Evolutionary conservation across 176 grass and related monocot species (phyloP).

Genomic region (sorghum (Sorghum bicolor)): DNA sequence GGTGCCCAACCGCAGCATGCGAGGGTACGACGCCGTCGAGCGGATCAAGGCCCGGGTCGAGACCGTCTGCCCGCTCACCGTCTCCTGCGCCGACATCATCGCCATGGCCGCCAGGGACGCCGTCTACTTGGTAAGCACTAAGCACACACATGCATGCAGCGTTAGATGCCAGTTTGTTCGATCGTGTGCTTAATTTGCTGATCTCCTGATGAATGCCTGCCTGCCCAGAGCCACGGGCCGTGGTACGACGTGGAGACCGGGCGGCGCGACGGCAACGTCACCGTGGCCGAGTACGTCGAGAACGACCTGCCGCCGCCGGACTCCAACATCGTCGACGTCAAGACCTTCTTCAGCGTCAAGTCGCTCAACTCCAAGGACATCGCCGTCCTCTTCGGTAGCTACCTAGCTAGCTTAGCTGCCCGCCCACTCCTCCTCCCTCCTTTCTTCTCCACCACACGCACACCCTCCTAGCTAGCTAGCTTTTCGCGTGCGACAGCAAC

Average conservation of each 20-base stretch:
- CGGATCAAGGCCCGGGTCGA: conserved; percentile 56
- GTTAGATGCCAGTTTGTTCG: too few species aligned
- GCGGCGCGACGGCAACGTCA: conserved; percentile 48
- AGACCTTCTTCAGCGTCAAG: conserved; percentile 71
- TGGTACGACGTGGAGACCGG: conserved; percentile 59
- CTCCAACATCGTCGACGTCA: conserved; percentile 67
- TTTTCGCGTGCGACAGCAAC: conserved; percentile 28
- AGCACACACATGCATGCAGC: neutral
- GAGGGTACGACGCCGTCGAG: conserved; percentile 43
- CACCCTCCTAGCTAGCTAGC: neutral
- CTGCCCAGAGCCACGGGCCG: conserved; percentile 39
- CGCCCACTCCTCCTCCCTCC: neutral
- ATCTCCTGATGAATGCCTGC: neutral
- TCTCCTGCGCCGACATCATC: conserved; percentile 66
- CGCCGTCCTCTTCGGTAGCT: conserved; percentile 54
- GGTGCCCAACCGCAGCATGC: conserved; percentile 46
- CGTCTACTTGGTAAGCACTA: conserved; percentile 32
- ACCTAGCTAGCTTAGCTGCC: neutral
- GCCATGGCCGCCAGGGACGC: conserved; percentile 55
- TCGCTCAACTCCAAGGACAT: conserved; percentile 57
- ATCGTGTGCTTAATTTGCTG: neutral
- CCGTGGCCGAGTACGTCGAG: conserved; percentile 46
- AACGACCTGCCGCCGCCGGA: conserved; percentile 61
- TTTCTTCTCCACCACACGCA: neutral
- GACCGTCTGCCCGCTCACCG: conserved; percentile 45